Conservation (phyloP, 495 filamentous ascomycete species). For the Penicillium malachiteum region DNA sequence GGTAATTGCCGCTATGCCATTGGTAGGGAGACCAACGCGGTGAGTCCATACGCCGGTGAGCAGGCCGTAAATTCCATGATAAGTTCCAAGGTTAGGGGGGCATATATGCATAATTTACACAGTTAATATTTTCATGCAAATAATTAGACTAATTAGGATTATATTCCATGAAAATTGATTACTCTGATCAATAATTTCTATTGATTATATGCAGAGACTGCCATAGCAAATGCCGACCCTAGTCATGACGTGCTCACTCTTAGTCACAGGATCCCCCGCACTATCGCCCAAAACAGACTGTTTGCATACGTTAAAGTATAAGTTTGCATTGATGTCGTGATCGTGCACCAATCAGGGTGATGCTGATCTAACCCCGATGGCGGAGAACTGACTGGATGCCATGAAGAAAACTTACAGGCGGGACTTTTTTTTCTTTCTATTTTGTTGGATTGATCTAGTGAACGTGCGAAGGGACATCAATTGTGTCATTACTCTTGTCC, state of each 20-base stretch:
- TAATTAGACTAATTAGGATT: neutral
- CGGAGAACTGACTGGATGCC: slow-evolving; percentile 31
- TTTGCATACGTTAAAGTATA: slow-evolving; percentile 27
- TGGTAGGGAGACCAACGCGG: slow-evolving; percentile 6
- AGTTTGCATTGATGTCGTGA: slow-evolving; percentile 53
- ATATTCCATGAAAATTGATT: neutral
- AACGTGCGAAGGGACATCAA: slow-evolving; percentile 19
- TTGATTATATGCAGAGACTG: neutral
- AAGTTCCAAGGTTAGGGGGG: neutral
- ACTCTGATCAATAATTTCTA: neutral
- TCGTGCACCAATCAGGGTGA: slow-evolving; percentile 41
- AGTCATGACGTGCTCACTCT: slow-evolving; percentile 35
- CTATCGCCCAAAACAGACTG: slow-evolving; percentile 26
- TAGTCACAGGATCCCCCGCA: slow-evolving; percentile 39
- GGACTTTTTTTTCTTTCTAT: slow-evolving; percentile 23
- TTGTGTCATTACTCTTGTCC: slow-evolving; percentile 21
- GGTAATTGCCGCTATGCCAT: slow-evolving; percentile 24
- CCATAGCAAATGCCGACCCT: slow-evolving; percentile 23
- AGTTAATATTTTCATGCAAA: neutral
- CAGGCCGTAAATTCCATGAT: neutral
- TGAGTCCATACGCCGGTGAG: neutral
- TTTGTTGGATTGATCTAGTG: slow-evolving; percentile 14
- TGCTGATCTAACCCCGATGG: slow-evolving; percentile 46
- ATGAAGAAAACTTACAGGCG: neutral
- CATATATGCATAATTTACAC: neutral